phyloP scores from a whole-genome alignment of 1,284 basidiomycete species.

The Papiliotrema terrestris region DNA sequence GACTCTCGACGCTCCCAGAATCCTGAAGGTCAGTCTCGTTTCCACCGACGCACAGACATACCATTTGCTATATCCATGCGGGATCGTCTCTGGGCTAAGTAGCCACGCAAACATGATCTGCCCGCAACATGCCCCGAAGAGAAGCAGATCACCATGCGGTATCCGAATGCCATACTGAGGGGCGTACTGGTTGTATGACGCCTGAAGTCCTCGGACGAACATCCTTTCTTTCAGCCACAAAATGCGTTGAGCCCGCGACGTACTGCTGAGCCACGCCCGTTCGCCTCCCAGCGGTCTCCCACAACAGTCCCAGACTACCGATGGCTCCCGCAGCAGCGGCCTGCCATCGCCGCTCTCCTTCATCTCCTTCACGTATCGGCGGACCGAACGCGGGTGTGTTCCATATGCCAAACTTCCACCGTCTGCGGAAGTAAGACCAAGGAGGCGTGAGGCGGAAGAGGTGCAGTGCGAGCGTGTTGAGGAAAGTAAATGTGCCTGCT shows the following conservation, averaged over 20 bases:
- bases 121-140: constrained; percentile 78
- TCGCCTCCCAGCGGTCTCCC: constrained; percentile 69
- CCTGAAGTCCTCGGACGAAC: constrained; percentile 50
- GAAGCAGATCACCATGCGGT: constrained; percentile 77
- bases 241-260: constrained; percentile 9
- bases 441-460: constrained; percentile 69
- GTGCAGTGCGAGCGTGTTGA: constrained; percentile 81
- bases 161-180: constrained; percentile 58
- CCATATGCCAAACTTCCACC: constrained; percentile 35
- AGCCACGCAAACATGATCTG: constrained; percentile 88
- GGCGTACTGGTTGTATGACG: constrained; percentile 51
- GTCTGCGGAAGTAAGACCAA: constrained; percentile 52
- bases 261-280: constrained; percentile 78
- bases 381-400: constrained; percentile 41
- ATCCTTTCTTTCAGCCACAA: constrained; percentile 23
- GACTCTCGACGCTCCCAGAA: constrained; percentile 64
- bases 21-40: constrained; percentile 46
- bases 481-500: constrained; percentile 68
- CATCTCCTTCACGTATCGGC: constrained; percentile 55
- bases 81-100: constrained; percentile 75
- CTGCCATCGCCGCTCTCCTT: constrained; percentile 67
- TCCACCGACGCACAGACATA: constrained; percentile 41
- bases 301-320: constrained; percentile 71
- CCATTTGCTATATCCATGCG: constrained; percentile 72
- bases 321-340: constrained; percentile 80